Percentiles rank a stretch among this genome's conserved stretches.
Evolutionary conservation across 2,329 filamentous ascomycete genomes (phyloP).

Genomic region (Colletotrichum karsti): DNA sequence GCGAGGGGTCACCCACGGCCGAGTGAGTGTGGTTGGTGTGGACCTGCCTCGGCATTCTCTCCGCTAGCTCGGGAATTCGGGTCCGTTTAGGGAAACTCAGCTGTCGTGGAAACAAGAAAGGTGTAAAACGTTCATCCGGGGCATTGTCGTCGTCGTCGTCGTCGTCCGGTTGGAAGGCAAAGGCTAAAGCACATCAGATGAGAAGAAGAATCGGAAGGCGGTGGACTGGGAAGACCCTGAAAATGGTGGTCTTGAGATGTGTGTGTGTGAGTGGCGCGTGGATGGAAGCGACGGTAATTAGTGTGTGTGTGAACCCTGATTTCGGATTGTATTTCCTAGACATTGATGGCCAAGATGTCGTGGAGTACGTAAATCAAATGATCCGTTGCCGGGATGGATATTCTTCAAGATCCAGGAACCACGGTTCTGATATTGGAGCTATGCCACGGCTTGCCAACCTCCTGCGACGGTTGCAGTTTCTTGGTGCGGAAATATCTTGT

Average conservation of each 20-base stretch:
- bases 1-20: not conserved
- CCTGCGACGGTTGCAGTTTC: constrained; percentile 17
- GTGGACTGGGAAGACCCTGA: constrained; percentile 11
- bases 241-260: not conserved
- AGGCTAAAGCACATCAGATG: constrained; percentile 9
- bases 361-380: not conserved
- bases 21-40: not conserved
- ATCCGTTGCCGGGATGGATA: not conserved
- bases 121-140: constrained; percentile 20
- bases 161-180: not conserved
- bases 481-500: not conserved
- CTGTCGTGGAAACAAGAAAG: not conserved
- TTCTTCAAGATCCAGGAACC: not conserved
- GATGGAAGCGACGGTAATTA: not conserved
- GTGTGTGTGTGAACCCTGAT: constrained; percentile 7
- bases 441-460: not conserved
- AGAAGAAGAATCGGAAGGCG: constrained; percentile 9
- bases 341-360: not conserved
- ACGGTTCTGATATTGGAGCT: not conserved
- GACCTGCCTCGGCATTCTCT: constrained; percentile 22
- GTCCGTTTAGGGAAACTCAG: not conserved
- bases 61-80: constrained; percentile 6
- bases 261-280: not conserved
- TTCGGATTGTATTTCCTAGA: not conserved
- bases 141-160: not conserved